These are phyloP conservation scores for Podila clonocystis DNA, from an alignment of 192 early-diverging fungal genomes.

Conservation along the genomic window DNA sequence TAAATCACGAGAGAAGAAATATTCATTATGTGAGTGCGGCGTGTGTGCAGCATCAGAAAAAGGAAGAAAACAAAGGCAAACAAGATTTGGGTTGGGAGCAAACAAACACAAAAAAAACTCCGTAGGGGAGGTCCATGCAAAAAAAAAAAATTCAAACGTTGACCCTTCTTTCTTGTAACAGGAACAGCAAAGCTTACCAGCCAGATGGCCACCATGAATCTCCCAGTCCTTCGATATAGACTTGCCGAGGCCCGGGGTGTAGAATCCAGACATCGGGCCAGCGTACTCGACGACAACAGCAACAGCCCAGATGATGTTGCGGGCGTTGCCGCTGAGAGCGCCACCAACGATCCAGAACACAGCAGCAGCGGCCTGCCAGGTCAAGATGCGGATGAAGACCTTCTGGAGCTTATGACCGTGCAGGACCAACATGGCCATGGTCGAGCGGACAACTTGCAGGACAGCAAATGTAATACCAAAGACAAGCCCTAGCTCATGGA, in stretches of 20 bases:
- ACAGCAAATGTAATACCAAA: slow-evolving; percentile 32
- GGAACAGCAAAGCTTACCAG: slow-evolving; percentile 12
- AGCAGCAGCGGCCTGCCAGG: slow-evolving; percentile 12
- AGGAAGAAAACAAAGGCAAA: not conserved
- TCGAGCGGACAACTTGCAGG: slow-evolving; percentile 24
- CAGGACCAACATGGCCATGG: slow-evolving; percentile 10
- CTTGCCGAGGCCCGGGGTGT: slow-evolving; percentile 22
- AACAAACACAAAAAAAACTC: not conserved
- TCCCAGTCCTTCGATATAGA: slow-evolving; percentile 28
- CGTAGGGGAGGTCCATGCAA: not conserved
- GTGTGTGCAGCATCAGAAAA: not conserved
- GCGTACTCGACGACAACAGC: slow-evolving; percentile 38
- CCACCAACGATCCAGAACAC: slow-evolving; percentile 42
- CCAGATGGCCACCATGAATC: slow-evolving; percentile 43
- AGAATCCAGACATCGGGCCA: slow-evolving; percentile 13
- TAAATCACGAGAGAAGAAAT: not conserved
- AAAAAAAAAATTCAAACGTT: not conserved
- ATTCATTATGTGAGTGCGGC: not conserved
- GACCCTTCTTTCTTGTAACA: no score
- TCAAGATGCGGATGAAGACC: slow-evolving; percentile 18
- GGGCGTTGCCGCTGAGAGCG: slow-evolving; percentile 23
- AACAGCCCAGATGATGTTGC: slow-evolving; percentile 34
- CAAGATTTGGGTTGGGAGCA: not conserved
- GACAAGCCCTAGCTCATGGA: slow-evolving; percentile 6
- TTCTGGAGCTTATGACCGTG: slow-evolving; percentile 31